Conservation (phyloP, 1,139 yeast genomes). For the Wickerhamomyces sp. region DNA sequence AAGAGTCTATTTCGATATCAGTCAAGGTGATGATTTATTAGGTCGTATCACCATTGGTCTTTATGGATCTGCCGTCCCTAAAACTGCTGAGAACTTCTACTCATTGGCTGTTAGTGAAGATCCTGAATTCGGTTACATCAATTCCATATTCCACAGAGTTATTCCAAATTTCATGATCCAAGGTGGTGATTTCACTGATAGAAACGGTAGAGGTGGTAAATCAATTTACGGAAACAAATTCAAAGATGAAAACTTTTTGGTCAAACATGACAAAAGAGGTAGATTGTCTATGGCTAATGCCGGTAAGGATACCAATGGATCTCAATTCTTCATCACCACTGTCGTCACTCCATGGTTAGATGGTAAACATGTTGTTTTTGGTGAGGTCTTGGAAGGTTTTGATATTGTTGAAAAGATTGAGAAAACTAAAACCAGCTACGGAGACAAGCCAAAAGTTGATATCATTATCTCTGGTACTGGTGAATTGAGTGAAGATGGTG, state of each 20-base stretch:
- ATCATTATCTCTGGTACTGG: conserved; percentile 76
- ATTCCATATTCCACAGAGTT: conserved; percentile 91
- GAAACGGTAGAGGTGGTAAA: conserved; percentile 94
- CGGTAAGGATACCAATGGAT: conserved; percentile 94
- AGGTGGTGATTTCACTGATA: conserved; percentile 95
- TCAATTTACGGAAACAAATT: conserved; percentile 89
- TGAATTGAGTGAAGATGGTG: conserved; percentile 44
- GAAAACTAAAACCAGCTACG: conserved; percentile 64
- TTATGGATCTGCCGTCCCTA: conserved; percentile 87
- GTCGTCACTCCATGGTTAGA: conserved; percentile 89
- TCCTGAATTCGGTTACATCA: conserved; percentile 44
- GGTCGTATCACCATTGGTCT: conserved; percentile 77
- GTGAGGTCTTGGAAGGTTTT: conserved; percentile 86
- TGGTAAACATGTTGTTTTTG: conserved; percentile 94
- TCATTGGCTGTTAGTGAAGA: conserved; percentile 53
- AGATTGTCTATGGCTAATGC: conserved; percentile 94
- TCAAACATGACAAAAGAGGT: conserved; percentile 82
- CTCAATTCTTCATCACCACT: conserved; percentile 93
- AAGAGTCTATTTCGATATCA: conserved; percentile 82
- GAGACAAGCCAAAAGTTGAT: conserved; percentile 66
- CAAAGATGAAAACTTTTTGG: conserved; percentile 81
- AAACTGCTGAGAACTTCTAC: conserved; percentile 83
- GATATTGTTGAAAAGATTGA: conserved; percentile 80
- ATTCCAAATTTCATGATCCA: conserved; percentile 93
- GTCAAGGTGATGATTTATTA: conserved; percentile 69